Conservation (phyloP, 495 filamentous ascomycete genomes). For the Aspergillus nanangensis region DNA sequence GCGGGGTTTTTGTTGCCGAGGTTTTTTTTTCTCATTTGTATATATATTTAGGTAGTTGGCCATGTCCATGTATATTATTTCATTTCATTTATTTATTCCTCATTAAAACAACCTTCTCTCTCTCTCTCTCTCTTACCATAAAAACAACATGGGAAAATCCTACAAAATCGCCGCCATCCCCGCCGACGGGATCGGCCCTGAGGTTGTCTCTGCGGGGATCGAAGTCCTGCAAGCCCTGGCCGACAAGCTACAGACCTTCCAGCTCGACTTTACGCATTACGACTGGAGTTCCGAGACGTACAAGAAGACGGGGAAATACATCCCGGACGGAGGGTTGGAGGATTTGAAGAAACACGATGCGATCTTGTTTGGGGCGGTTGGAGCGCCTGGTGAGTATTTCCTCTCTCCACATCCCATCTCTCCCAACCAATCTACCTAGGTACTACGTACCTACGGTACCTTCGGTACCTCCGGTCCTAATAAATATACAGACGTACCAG, state of each 20-base stretch:
- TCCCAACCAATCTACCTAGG: background rate
- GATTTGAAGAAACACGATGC: conserved; percentile 49
- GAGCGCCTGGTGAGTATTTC: conserved; percentile 42
- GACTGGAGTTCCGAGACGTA: conserved; percentile 52
- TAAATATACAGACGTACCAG: conserved; percentile 44
- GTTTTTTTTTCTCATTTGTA: too few species aligned
- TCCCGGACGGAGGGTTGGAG: conserved; percentile 50
- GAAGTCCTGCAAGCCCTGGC: conserved; percentile 40
- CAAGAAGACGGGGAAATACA: conserved; percentile 48
- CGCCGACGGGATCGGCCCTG: conserved; percentile 52
- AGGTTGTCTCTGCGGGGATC: conserved; percentile 47
- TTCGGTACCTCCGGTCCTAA: background rate
- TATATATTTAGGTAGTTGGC: too few species aligned
- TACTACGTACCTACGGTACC: background rate
- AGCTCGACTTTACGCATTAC: conserved; percentile 44
- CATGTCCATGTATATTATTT: background rate
- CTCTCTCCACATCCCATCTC: background rate
- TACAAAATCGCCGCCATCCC: conserved; percentile 50
- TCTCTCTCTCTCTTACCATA: background rate
- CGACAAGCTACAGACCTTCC: conserved; percentile 40
- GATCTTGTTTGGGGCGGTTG: conserved; percentile 54
- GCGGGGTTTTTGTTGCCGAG: too few species aligned
- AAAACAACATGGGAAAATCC: conserved; percentile 12
- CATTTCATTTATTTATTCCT: background rate
- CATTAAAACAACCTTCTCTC: background rate